Evolutionary conservation across 2,329 filamentous ascomycete species (phyloP).

Genomic region (Juglanconis oblonga): DNA sequence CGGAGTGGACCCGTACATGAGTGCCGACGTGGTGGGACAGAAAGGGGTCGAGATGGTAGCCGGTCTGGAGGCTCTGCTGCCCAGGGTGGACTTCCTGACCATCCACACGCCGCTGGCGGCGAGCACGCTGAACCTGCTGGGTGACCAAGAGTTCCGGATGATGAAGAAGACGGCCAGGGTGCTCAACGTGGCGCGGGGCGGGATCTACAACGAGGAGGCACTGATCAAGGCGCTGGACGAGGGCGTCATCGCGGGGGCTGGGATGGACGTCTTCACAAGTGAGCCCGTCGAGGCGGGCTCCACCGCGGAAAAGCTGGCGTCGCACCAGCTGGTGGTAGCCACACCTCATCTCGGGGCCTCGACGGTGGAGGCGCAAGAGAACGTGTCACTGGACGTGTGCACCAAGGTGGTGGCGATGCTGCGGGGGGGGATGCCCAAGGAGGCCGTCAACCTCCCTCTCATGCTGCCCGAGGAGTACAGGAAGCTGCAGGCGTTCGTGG

Average conservation of each 20-base stretch:
- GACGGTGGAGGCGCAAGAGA: constrained; percentile 80
- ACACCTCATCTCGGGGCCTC: constrained; percentile 80
- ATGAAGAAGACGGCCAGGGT: constrained; percentile 76
- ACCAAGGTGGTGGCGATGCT: constrained; percentile 75
- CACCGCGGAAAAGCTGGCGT: constrained; percentile 59
- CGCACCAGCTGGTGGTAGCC: constrained; percentile 69
- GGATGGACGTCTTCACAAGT: constrained; percentile 74
- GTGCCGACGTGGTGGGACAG: constrained; percentile 64
- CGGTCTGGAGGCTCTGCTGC: constrained; percentile 58
- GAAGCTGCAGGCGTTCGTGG: constrained; percentile 73
- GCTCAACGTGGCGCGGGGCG: constrained; percentile 76
- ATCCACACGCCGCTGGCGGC: constrained; percentile 79
- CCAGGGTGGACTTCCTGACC: constrained; percentile 71
- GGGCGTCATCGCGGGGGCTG: constrained; percentile 72
- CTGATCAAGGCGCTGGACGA: constrained; percentile 67
- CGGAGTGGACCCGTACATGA: constrained; percentile 76
- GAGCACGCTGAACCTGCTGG: constrained; percentile 72
- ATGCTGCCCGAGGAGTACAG: constrained; percentile 79
- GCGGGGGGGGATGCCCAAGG: constrained; percentile 68
- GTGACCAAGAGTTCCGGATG: constrained; percentile 59
- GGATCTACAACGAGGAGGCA: constrained; percentile 75
- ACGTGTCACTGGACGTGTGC: constrained; percentile 79
- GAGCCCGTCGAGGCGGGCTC: constrained; percentile 62
- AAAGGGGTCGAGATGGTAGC: constrained; percentile 64
- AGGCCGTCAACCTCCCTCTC: constrained; percentile 76